Evolutionary conservation across 2,329 filamentous ascomycete species (phyloP), one percentile per base, ranked within the genome.

Genomic region (Fusarium pilosicola): DNA sequence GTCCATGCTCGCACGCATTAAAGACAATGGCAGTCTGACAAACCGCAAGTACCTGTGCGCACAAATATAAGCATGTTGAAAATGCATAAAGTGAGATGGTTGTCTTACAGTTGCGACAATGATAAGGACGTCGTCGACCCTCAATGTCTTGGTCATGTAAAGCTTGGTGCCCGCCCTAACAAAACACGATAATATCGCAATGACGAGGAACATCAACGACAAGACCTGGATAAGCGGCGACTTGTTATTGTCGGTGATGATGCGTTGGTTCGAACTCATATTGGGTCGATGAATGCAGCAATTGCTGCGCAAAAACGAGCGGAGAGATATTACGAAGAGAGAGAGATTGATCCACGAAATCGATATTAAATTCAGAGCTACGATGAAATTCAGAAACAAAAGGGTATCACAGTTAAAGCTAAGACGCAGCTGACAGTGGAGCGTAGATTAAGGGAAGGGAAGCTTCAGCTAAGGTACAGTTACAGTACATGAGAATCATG

Each of bases 161-260:
- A 80, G 42, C 48, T 80, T 80, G 6, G 79, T 80, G 7, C 78
- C 76, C 1, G 61, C 61, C 11, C 79, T 74, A 10, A 79, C 79
- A 22, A 73, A 26, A 14, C 77, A 79, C 2, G 79, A 57, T 1
- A 80, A 73, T 11, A 80, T 65, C 7, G 72, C 71, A 24, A 80
- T 73, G 42, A 79, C 77, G 8, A 79, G 61, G 26, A 80, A 80
- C 76, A 80, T 79, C 36, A 79, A 69, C 6, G 76, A 70, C 60
- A 80, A 62, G 42, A 80, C 77, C 55, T 79, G 73, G 20, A 80
- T 73, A 14, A 80, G 76, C 12, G 79, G 79, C 20, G 78, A 75
- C 71, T 80, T 80, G 76, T 80, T 77, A 26, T 48, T 68, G 62
- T 76, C 79, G 2, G 76, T 80, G 34, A 80, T 77, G 46, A 78